Evolutionary conservation across 768 basidiomycete genomes (phyloP), one percentile per base, ranked within the genome.

Genomic region (Hygrophorus pudorinus): DNA sequence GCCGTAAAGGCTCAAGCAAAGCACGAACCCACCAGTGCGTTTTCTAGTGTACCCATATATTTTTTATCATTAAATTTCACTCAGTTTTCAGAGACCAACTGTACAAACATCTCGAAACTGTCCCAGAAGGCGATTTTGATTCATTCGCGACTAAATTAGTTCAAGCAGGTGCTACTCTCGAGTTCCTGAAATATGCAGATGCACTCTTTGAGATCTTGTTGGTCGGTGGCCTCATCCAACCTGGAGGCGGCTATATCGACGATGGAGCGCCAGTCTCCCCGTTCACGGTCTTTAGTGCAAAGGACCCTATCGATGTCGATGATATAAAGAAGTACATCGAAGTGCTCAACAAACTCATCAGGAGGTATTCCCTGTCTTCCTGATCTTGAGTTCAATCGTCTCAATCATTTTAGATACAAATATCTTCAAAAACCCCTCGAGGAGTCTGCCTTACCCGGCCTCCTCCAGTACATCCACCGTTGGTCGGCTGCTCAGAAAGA

Each of bases 341-440:
- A 49, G 93, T 96, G 29, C 72, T 97, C 55, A 91, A 91, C 65
- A 93, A 91, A 69, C 83, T 98, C 47, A 90, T 93, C 72, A 76
- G 94, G 66, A 83, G 94, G 91, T 88, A 36, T 28, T 30, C 9
- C 24, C 33, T 45, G 14, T 38, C 28, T 28, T 13, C 13, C 31
- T 31, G 27, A 44, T 31, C 34, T 27, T 27, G 17, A 29, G 44
- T 16, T 13, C 51, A 47, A 49, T 47, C 39, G 6, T 51, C 34
- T 30, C 47, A 38, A 14, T 16, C 29, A 29, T 34, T 44, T 30
- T 57, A 94, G 92, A 67, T 98, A 97, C 75, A 97, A 97, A 66
- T 99, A 98, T 74, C 87, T 99, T 55, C 94, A 97, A 65, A 91
- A 85, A 64, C 91, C 94, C 35, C 80, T 99, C 38, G 94, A 97